Evolutionary conservation across 2,329 filamentous ascomycete genomes (phyloP).

Genomic region (Talaromyces amestolkiae): DNA sequence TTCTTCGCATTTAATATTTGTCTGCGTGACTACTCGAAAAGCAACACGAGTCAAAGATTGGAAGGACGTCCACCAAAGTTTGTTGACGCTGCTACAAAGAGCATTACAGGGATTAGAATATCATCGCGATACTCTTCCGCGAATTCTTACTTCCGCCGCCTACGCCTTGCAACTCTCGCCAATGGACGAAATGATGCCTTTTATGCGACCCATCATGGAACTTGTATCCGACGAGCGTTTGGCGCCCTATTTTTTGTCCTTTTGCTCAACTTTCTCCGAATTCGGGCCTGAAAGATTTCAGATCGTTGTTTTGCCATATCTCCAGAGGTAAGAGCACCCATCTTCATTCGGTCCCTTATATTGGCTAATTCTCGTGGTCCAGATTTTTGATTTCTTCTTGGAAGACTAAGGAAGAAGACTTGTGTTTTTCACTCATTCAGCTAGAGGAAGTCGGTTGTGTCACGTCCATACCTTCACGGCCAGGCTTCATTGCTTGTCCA

Average conservation of each 20-base stretch:
- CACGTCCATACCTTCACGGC: constrained; percentile 46
- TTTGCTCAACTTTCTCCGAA: constrained; percentile 78
- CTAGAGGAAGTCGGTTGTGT: constrained; percentile 54
- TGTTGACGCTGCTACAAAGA: constrained; percentile 54
- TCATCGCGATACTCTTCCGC: constrained; percentile 29
- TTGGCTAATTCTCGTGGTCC: constrained; percentile 18
- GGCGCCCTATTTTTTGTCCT: constrained; percentile 73
- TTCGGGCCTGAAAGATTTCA: constrained; percentile 72
- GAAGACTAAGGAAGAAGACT: constrained; percentile 64
- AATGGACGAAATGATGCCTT: constrained; percentile 73
- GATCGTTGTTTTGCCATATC: constrained; percentile 72
- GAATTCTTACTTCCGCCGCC: constrained; percentile 51
- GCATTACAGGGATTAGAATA: constrained; percentile 26
- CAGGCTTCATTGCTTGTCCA: constrained; percentile 42
- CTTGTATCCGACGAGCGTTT: constrained; percentile 64
- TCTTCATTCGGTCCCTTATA: background rate
- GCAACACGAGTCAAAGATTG: constrained; percentile 73
- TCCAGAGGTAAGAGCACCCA: constrained; percentile 63
- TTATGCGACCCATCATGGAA: constrained; percentile 64
- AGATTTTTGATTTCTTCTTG: constrained; percentile 76
- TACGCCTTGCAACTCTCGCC: constrained; percentile 73
- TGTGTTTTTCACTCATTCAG: constrained; percentile 66
- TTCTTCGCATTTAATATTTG: constrained; percentile 46
- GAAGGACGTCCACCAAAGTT: constrained; percentile 59
- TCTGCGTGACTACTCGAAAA: constrained; percentile 75